Conservation (phyloP, 2,329 filamentous ascomycete species). For the Microdochium trichocladiopsis region DNA sequence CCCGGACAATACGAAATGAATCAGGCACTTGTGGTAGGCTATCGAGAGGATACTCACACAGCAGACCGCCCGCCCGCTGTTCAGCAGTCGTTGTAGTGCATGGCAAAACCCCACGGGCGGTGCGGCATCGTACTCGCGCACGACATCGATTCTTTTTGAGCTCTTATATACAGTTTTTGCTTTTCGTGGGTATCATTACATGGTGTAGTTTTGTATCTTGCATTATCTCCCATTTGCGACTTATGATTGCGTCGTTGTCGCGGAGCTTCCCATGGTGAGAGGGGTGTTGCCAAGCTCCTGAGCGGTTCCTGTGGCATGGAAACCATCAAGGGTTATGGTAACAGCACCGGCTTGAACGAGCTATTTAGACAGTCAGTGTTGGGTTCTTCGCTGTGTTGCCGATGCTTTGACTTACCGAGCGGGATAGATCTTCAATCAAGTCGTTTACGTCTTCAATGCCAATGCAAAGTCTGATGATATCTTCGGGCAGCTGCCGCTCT, state of each 20-base stretch:
- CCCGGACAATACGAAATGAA: not conserved
- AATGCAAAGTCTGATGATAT: conserved; percentile 91
- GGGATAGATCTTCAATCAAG: conserved; percentile 83
- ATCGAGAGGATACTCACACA: not conserved
- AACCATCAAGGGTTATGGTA: conserved; percentile 74
- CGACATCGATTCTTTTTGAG: not conserved
- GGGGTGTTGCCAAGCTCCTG: not conserved
- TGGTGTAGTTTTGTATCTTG: not conserved
- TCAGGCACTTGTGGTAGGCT: not conserved
- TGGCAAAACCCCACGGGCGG: too few species aligned
- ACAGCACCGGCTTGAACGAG: conserved; percentile 94
- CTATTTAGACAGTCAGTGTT: conserved; percentile 33
- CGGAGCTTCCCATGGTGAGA: not conserved
- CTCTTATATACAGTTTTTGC: not conserved
- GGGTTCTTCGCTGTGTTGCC: not conserved
- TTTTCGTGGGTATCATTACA: conserved; percentile 1
- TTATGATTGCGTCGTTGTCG: not conserved
- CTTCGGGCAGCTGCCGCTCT: conserved; percentile 89
- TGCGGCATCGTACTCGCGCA: too few species aligned
- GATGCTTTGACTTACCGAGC: conserved; percentile 62
- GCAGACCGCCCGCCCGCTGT: too few species aligned
- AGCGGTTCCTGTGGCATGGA: conserved; percentile 48
- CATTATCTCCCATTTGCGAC: not conserved
- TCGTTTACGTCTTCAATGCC: conserved; percentile 93
- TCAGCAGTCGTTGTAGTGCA: not conserved